phyloP scores from a whole-genome alignment of 805 yeast species.

The Wickerhamiella musiphila region DNA sequence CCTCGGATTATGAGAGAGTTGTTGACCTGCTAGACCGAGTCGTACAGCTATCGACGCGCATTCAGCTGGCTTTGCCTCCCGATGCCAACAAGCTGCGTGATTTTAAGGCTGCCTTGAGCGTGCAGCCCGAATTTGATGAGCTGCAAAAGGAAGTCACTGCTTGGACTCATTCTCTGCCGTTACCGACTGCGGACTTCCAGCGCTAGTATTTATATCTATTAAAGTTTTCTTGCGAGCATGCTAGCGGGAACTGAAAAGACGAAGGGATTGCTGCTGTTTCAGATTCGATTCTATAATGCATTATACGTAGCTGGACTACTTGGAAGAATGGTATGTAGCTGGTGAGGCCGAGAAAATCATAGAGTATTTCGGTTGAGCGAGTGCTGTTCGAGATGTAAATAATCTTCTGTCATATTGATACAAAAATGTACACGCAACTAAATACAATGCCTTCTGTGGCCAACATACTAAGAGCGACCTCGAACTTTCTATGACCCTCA shows the following conservation, averaged over 20 bases:
- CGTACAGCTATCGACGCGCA: constrained; percentile 51
- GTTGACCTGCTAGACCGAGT: constrained; percentile 65
- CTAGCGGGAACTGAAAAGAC: no score
- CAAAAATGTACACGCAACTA: no score
- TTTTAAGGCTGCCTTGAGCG: constrained; percentile 64
- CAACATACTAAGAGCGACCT: no score
- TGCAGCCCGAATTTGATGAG: constrained; percentile 15
- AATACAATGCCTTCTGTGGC: no score
- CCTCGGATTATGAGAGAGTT: constrained; percentile 65
- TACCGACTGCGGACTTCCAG: constrained; percentile 7
- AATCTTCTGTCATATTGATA: neutral
- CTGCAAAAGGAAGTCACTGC: constrained; percentile 12
- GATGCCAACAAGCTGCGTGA: constrained; percentile 91
- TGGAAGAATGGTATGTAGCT: no score
- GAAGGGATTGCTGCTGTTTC: no score
- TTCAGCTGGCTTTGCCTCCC: constrained; percentile 67
- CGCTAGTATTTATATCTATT: neutral
- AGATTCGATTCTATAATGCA: no score
- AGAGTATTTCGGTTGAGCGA: neutral
- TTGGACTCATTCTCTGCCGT: constrained; percentile 12
- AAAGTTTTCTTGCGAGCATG: no score
- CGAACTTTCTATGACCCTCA: no score
- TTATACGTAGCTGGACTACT: no score
- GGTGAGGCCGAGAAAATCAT: no score
- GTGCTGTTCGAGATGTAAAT: neutral